Evolutionary conservation across 2,329 filamentous ascomycete genomes (phyloP).

Genomic region (Cladosporium sp.): DNA sequence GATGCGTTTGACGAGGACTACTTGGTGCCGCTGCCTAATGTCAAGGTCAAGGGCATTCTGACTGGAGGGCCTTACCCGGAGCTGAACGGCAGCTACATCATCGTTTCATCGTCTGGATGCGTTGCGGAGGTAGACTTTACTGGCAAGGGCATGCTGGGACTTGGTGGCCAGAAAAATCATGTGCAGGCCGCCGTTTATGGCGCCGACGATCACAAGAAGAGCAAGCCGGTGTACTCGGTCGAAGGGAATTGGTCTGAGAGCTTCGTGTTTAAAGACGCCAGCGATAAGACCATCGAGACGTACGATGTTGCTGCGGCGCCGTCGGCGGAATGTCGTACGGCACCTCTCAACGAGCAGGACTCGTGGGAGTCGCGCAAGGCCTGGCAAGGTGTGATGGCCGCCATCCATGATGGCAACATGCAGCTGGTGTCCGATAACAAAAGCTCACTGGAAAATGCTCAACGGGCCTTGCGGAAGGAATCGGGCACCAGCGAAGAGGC

Average conservation of each 20-base stretch:
- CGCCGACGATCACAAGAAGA: slow-evolving; percentile 25
- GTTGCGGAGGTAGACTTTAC: slow-evolving; percentile 41
- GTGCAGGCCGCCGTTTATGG: slow-evolving; percentile 36
- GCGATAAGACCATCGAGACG: slow-evolving; percentile 33
- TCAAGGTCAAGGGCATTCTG: slow-evolving; percentile 44
- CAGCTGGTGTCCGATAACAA: slow-evolving; percentile 33
- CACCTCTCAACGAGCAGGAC: slow-evolving; percentile 37
- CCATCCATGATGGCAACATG: slow-evolving; percentile 40
- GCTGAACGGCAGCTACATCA: slow-evolving; percentile 37
- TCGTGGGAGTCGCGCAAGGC: slow-evolving; percentile 44
- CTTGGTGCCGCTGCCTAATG: slow-evolving; percentile 41
- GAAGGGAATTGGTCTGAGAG: slow-evolving; percentile 41
- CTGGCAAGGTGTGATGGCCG: slow-evolving; percentile 39
- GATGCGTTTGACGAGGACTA: slow-evolving; percentile 44
- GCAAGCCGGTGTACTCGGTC: slow-evolving; percentile 34
- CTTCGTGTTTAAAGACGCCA: slow-evolving; percentile 36
- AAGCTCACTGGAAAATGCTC: slow-evolving; percentile 30
- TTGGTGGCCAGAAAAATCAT: slow-evolving; percentile 39
- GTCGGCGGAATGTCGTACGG: slow-evolving; percentile 22
- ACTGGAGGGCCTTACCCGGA: slow-evolving; percentile 43
- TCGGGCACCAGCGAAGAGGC: slow-evolving; percentile 32
- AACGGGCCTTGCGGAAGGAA: slow-evolving; percentile 39
- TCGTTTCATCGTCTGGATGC: slow-evolving; percentile 40
- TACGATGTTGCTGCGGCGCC: slow-evolving; percentile 28
- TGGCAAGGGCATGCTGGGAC: slow-evolving; percentile 39